A percentile compares a stretch with the other conserved stretches of the same genome.
These are phyloP conservation scores for Tausonia pullulans DNA, from an alignment of 1,284 basidiomycete genomes.

Conservation along the genomic window DNA sequence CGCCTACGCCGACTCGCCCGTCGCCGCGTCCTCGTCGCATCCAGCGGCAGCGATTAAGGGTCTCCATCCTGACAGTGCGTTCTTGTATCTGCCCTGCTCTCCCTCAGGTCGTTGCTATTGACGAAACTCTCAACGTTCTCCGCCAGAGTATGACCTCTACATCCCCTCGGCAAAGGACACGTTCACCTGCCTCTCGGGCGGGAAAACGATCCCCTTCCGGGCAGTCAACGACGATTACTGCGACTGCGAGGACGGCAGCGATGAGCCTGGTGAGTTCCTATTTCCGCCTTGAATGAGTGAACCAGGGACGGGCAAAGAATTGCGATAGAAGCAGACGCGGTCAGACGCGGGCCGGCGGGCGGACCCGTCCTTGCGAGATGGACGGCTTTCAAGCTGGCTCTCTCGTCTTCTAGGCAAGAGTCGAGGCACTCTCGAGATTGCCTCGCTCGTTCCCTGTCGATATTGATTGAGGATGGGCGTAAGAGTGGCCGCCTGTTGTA, in stretches of 20 bases:
- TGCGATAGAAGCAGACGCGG: too few relatives aligned
- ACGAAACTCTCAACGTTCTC: background rate
- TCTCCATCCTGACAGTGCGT: slow-evolving; percentile 17
- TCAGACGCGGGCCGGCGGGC: too few relatives aligned
- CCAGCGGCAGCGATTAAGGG: slow-evolving; percentile 13
- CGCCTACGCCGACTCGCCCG: too few relatives aligned
- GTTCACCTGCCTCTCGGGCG: slow-evolving; percentile 32
- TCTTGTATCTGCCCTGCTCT: background rate
- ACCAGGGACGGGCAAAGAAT: too few relatives aligned
- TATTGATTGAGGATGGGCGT: too few relatives aligned
- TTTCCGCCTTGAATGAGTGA: background rate
- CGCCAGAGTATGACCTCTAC: slow-evolving; percentile 11
- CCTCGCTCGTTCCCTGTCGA: too few relatives aligned
- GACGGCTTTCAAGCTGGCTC: too few relatives aligned
- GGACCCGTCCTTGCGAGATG: too few relatives aligned
- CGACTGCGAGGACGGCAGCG: slow-evolving; percentile 84
- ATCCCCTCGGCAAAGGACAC: slow-evolving; percentile 8
- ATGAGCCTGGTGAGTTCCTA: slow-evolving; percentile 62
- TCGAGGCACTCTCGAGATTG: too few relatives aligned
- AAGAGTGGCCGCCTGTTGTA: too few relatives aligned
- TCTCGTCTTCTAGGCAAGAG: too few relatives aligned
- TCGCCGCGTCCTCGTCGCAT: background rate
- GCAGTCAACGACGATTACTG: slow-evolving; percentile 91
- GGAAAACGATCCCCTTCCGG: slow-evolving; percentile 44
- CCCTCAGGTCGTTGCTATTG: background rate